Evolutionary conservation across 148 eudicot genomes (phyloP).

Genomic region (Diospyros kaki): DNA sequence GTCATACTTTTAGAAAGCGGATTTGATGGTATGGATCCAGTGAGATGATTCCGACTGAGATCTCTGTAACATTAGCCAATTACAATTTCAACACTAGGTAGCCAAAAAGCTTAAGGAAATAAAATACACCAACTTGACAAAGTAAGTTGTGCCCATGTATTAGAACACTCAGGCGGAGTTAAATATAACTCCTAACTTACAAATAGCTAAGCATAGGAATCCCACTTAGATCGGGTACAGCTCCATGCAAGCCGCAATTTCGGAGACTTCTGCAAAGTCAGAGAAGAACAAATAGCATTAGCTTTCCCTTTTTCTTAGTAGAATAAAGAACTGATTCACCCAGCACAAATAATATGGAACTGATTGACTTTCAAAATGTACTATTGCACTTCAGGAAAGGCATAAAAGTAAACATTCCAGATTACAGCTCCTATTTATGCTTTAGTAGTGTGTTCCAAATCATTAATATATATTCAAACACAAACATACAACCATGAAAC

Average conservation of each 20-base stretch:
- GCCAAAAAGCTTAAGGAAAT: neutral
- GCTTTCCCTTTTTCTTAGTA: conserved; percentile 1
- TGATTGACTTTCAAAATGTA: too few species aligned
- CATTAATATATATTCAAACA: neutral
- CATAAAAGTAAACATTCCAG: neutral
- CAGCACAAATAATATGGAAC: too few species aligned
- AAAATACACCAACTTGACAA: neutral
- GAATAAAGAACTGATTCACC: too few species aligned
- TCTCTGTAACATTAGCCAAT: conserved; percentile 44
- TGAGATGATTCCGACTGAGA: conserved; percentile 67
- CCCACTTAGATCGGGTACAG: conserved; percentile 67
- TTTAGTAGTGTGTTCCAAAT: neutral
- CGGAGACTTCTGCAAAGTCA: conserved; percentile 71
- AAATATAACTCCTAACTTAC: conserved; percentile 42
- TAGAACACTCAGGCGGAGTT: neutral
- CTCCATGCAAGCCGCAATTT: conserved; percentile 78
- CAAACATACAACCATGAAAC: too few species aligned
- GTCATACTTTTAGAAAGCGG: conserved; percentile 63
- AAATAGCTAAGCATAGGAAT: conserved; percentile 57
- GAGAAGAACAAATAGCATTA: conserved; percentile 10
- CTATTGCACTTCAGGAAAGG: neutral
- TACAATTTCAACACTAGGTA: neutral
- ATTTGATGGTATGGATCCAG: conserved; percentile 63
- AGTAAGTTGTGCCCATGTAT: conserved; percentile 4
- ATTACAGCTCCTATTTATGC: neutral